Conservation (phyloP, 164 flowering plant genomes). For the Nymphaea colorata region DNA sequence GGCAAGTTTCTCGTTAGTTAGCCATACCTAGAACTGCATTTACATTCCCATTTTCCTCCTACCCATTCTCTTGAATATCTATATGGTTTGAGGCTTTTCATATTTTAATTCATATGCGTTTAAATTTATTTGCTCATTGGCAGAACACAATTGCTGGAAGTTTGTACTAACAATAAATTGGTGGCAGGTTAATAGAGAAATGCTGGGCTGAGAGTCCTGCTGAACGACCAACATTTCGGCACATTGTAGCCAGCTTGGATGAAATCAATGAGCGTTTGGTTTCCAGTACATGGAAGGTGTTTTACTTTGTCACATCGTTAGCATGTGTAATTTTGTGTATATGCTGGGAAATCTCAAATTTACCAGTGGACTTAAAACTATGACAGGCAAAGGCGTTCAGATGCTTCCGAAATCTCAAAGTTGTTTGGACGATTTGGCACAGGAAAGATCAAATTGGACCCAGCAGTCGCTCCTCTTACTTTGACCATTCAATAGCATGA, state of each 20-base stretch:
- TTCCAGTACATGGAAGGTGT: slow-evolving; percentile 75
- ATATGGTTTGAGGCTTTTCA: not conserved
- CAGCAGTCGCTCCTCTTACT: slow-evolving; percentile 35
- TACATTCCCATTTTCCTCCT: not conserved
- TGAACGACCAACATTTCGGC: slow-evolving; percentile 70
- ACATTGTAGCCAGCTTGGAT: slow-evolving; percentile 55
- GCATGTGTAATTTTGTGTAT: not conserved
- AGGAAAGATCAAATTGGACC: slow-evolving; percentile 37
- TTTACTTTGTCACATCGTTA: not conserved
- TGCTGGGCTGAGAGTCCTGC: slow-evolving; percentile 83
- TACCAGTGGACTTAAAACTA: too few species aligned
- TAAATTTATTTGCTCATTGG: too few species aligned
- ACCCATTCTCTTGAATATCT: too few species aligned
- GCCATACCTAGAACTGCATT: not conserved
- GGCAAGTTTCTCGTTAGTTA: not conserved
- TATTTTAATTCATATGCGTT: too few species aligned
- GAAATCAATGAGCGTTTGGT: slow-evolving; percentile 25
- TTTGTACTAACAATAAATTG: not conserved
- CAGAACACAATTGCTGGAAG: not conserved
- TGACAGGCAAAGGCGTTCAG: slow-evolving; percentile 49
- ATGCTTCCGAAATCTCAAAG: slow-evolving; percentile 57
- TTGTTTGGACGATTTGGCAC: slow-evolving; percentile 17
- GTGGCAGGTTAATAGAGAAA: slow-evolving; percentile 70
- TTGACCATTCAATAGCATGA: not conserved
- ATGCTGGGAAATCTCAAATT: not conserved